These are phyloP conservation scores for Hydnomerulius pinastri DNA, from an alignment of 768 basidiomycete genomes.

Conservation along the genomic window DNA sequence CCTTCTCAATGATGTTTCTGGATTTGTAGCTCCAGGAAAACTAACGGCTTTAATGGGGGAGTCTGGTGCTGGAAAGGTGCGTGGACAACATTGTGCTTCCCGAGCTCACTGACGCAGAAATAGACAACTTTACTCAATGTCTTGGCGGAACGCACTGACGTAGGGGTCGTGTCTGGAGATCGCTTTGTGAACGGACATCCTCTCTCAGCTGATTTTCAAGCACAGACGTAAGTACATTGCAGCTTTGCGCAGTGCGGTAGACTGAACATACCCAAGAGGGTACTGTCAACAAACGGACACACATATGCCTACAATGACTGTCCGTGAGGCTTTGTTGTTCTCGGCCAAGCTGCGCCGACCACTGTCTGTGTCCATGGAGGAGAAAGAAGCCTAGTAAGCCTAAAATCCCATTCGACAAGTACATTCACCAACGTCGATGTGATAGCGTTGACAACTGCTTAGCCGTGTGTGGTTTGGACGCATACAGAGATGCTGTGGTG, in stretches of 20 bases:
- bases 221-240: constrained; percentile 46
- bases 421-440: not conserved
- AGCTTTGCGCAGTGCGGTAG: not conserved
- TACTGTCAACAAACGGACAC: constrained; percentile 89
- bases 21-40: constrained; percentile 80
- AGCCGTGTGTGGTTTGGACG: constrained; percentile 64
- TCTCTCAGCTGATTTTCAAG: constrained; percentile 50
- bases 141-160: constrained; percentile 40
- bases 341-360: constrained; percentile 84
- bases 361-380: constrained; percentile 54
- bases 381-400: constrained; percentile 80
- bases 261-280: constrained; percentile 44
- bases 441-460: constrained; percentile 56
- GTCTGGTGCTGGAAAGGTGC: constrained; percentile 50
- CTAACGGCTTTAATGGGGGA: constrained; percentile 79
- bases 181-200: constrained; percentile 47
- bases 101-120: not conserved
- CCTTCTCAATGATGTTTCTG: constrained; percentile 73
- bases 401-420: not conserved
- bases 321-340: constrained; percentile 77
- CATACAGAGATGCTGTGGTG: constrained; percentile 66
- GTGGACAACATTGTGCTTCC: not conserved
- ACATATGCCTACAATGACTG: constrained; percentile 72
- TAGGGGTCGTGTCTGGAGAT: constrained; percentile 42
- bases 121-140: constrained; percentile 54